Percentiles rank a stretch among this genome's conserved stretches.
Evolutionary conservation across 257 asterid genomes (phyloP).

Genomic region (Leptodermis oblonga): DNA sequence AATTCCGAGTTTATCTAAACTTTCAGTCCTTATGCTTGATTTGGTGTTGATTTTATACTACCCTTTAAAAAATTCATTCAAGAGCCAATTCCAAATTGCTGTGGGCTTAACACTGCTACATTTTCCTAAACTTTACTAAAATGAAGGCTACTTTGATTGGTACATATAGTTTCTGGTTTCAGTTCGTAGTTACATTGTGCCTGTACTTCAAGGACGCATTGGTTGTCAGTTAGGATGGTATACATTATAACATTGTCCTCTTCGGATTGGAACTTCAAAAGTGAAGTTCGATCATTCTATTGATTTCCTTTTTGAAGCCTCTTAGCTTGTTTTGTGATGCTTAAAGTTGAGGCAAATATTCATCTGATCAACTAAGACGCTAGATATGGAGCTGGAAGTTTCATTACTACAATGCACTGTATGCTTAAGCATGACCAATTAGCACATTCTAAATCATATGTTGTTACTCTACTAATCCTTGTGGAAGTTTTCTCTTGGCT

Average conservation of each 20-base stretch:
- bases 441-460: neutral
- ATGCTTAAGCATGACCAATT: neutral
- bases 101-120: neutral
- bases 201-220: neutral
- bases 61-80: neutral
- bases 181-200: neutral
- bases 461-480: neutral
- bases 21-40: neutral
- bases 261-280: neutral
- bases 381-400: neutral
- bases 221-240: neutral
- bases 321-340: neutral
- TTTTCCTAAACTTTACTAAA: neutral
- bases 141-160: neutral
- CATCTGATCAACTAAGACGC: neutral
- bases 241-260: neutral
- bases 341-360: neutral
- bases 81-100: conserved; percentile 6
- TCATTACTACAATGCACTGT: neutral
- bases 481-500: no score
- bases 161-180: neutral
- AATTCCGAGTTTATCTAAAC: neutral
- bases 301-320: neutral
- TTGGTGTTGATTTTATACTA: neutral
- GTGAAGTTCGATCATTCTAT: neutral